Conservation (phyloP, 106 monocot genomes). For the Dioscorea alata region DNA sequence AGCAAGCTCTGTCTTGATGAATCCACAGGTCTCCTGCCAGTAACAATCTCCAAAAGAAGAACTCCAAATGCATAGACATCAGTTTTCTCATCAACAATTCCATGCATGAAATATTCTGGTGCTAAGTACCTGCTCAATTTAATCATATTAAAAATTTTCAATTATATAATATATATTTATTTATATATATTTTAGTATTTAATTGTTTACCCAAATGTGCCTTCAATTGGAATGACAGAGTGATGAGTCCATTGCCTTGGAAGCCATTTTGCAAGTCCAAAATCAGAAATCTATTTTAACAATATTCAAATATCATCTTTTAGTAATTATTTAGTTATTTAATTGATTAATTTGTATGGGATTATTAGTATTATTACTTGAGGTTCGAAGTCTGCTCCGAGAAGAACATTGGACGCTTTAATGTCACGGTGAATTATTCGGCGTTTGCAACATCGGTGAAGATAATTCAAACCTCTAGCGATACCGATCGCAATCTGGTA, state of each 20-base stretch:
- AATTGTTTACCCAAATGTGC: constrained; percentile 59
- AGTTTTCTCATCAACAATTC: constrained; percentile 72
- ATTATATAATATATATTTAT: too few relatives aligned
- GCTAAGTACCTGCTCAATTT: constrained; percentile 50
- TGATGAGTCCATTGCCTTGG: constrained; percentile 74
- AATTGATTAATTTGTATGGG: too few relatives aligned
- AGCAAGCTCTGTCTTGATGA: constrained; percentile 49
- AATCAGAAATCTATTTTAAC: constrained; percentile 53
- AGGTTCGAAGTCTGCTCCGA: constrained; percentile 45
- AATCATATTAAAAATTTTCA: background rate
- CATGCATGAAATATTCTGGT: constrained; percentile 82
- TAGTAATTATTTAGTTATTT: too few relatives aligned
- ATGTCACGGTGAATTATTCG: constrained; percentile 66
- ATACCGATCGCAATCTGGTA: constrained; percentile 54
- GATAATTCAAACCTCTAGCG: constrained; percentile 62
- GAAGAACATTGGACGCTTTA: constrained; percentile 73
- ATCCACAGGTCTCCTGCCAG: constrained; percentile 59
- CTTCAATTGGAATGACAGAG: constrained; percentile 59
- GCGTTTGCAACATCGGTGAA: constrained; percentile 45
- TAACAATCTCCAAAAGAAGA: constrained; percentile 59
- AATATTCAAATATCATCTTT: background rate
- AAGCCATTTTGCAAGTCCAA: constrained; percentile 76
- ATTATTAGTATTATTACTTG: constrained; percentile 23
- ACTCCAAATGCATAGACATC: constrained; percentile 71
- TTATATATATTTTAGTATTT: background rate